phyloP scores from a whole-genome alignment of 2,329 filamentous ascomycete genomes.

The Septoria linicola region DNA sequence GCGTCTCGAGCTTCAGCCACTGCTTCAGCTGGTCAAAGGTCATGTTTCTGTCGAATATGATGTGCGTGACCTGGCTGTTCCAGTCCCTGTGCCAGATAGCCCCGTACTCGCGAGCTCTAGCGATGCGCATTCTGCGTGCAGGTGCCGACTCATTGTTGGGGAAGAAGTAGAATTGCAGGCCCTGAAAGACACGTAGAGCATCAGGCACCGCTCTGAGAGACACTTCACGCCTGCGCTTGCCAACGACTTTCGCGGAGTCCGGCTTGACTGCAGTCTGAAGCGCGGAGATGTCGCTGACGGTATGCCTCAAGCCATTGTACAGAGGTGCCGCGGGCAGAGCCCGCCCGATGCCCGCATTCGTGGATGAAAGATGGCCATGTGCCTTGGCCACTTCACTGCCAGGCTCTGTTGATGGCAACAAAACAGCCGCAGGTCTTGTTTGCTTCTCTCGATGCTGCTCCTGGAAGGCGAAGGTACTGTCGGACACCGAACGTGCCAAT shows the following conservation, averaged over 20 bases:
- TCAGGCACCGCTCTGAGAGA: conserved; percentile 28
- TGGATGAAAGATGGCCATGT: conserved; percentile 13
- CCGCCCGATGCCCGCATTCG: conserved; percentile 5
- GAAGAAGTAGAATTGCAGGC: conserved; percentile 60
- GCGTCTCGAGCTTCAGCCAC: conserved; percentile 50
- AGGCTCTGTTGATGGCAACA: background rate
- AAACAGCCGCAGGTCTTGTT: background rate
- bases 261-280: background rate
- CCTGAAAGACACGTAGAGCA: conserved; percentile 33
- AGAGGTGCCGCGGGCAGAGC: background rate
- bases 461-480: conserved; percentile 12
- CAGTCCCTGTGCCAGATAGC: conserved; percentile 67
- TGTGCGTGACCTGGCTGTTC: conserved; percentile 63
- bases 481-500: conserved; percentile 31
- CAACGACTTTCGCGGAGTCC: conserved; percentile 9
- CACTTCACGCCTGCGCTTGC: conserved; percentile 34
- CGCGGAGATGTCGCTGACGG: conserved; percentile 22
- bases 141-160: conserved; percentile 74
- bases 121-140: conserved; percentile 68
- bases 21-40: conserved; percentile 62
- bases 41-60: conserved; percentile 72
- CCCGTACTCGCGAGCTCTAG: conserved; percentile 71
- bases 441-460: background rate
- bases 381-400: background rate
- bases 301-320: conserved; percentile 20